phyloP scores from a whole-genome alignment of 2,329 filamentous ascomycete genomes.

The Aureobasidium sp. region DNA sequence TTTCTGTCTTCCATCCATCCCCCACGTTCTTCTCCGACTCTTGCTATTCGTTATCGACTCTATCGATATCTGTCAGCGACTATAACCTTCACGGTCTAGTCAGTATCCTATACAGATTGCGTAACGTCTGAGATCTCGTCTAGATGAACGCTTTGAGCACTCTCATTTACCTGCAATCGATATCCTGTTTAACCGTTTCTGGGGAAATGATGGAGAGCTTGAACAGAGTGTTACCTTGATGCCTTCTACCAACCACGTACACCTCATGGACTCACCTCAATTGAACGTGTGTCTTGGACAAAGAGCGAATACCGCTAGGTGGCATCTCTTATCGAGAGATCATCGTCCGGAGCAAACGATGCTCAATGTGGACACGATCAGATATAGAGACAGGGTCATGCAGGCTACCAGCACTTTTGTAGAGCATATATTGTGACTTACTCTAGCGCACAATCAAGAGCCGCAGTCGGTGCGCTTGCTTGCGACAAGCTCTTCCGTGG shows the following conservation, averaged over 20 bases:
- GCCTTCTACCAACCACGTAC: no score
- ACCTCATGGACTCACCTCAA: no score
- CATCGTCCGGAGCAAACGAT: no score
- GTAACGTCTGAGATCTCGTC: neutral
- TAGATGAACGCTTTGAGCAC: neutral
- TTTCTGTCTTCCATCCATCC: neutral
- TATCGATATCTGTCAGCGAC: neutral
- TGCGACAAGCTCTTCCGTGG: neutral
- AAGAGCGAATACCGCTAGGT: neutral
- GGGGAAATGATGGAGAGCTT: neutral
- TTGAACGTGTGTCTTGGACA: no score
- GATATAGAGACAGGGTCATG: neutral
- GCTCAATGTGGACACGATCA: neutral
- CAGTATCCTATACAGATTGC: neutral
- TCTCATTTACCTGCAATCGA: neutral
- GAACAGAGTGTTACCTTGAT: no score
- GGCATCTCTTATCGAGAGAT: neutral
- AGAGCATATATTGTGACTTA: neutral
- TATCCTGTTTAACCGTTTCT: neutral
- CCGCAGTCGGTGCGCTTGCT: neutral
- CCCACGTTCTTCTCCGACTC: neutral
- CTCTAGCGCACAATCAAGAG: neutral
- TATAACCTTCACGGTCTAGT: neutral
- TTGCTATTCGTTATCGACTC: neutral
- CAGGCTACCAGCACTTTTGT: neutral